Evolutionary conservation across 2,329 filamentous ascomycete genomes (phyloP), one percentile per base, ranked within the genome.

Genomic region (Byssochlamys sp.): DNA sequence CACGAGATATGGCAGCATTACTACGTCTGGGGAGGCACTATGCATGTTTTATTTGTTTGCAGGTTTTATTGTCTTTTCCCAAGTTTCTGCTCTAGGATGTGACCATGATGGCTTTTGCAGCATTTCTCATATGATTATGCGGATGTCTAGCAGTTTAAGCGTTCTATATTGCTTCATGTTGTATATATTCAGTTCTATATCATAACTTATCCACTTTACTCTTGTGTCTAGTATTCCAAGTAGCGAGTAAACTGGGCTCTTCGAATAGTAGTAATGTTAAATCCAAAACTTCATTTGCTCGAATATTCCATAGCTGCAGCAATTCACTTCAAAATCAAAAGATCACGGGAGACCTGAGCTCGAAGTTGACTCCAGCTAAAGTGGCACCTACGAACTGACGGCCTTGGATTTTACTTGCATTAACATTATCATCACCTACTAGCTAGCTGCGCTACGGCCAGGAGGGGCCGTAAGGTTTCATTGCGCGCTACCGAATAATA

Each of bases 101-200:
- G 39, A 7, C 39, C 39, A 45, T 45, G 39, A 45, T 59, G 59
- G 55, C 57, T 57, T 19, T 53, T 60, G 58, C 59, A 60, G 61
- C 60, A 57, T 61, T 55, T 53, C 53, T 51, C 28, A 58, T 61
- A 60, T 59, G 58, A 58, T 53, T 52, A 54, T 60, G 58, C 60
- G 59, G 35, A 39, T 39, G 39, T 45, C 14, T 45, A 62, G 64
- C 62, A 57, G 60, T 61, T 60, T 54, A 59, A 65, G 63, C 62
- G 55, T 62, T 61, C 61, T 56, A 53, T 19, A 57, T 60, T 55
- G 49, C 55, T 35, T 55, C 33, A 56, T 56, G 58, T 57, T 45
- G 50, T 63, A 59, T 64, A 63, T 55, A 62, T 61, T 62, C 60
- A 48, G 14, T 56, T 49, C 61, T 59, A 33, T 31, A n/a, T 28